Base-by-base conservation (phyloP, 345 rosid species). In the Gossypium stocksii region DNA sequence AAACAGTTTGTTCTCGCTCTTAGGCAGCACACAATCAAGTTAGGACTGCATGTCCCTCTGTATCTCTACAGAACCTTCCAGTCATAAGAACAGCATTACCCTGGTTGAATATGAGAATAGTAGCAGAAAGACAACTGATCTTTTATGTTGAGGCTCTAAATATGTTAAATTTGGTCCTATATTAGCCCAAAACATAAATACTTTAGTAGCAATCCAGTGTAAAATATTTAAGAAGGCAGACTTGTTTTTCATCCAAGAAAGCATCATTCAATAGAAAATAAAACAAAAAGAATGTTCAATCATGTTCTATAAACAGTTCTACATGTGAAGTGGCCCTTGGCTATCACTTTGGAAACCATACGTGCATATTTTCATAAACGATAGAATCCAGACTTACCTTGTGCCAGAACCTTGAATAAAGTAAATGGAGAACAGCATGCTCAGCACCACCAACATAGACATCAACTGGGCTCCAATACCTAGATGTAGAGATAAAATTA, bases 331-430 rank as follows among this genome's bases (percentile, higher is more conserved):
- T 29, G 13, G n/a, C n/a, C 54, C 9, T 6, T 14, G 12, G 13
- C 19, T n/a, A 29, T 53, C 46, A 19, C n/a, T 48, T 17, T 43
- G 56, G n/a, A 58, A 72, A 34, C 9, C 13, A 9, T 20, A 41
- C 9, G 17, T 43, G 19, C 22, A 23, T 23, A 45, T 5, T 76
- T 41, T 46, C 34, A 16, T 29, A 48, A 16, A 64, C 38, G 22
- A 46, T 7, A 72, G 48, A 59, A 43, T 53, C 19, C 9, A 53
- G 15, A 22, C 72, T 56, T 71, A 94, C 98, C 95, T 92, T 94
- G 88, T 94, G 98, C 98, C 97, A 94, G 87, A 94, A 94, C 84
- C 98, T 90, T 43, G 97, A 79, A 74, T 94, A 94, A 73, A 94
- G 91, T 69, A 91, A 87, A 83, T 93, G 98, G 70, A 94, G 93